phyloP scores from a whole-genome alignment of 208 protist genomes.

The Leishmania guyanensis region DNA sequence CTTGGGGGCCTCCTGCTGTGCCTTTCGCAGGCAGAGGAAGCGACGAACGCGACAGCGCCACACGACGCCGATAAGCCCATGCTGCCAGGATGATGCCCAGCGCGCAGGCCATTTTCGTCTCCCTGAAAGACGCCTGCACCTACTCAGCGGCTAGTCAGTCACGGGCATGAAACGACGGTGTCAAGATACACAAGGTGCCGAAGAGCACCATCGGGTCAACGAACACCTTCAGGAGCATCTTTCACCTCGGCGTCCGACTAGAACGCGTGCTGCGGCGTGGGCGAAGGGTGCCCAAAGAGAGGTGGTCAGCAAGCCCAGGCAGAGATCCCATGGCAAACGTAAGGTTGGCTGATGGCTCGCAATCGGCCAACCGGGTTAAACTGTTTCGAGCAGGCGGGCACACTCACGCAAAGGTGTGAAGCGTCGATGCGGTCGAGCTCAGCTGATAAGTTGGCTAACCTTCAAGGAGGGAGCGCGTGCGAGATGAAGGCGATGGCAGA shows the following conservation, averaged over 20 bases:
- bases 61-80: constrained; percentile 32
- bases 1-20: constrained; percentile 18
- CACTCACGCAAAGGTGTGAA: background rate
- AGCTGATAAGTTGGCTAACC: background rate
- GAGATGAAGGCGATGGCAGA: background rate
- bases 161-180: constrained; percentile 40
- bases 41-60: constrained; percentile 29
- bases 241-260: background rate
- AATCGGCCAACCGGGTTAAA: no score
- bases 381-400: background rate
- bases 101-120: constrained; percentile 46
- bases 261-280: no score
- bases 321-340: no score
- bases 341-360: no score
- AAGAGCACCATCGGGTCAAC: constrained; percentile 75
- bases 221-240: constrained; percentile 49
- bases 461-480: no score
- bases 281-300: no score
- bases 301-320: no score
- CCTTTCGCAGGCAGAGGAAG: constrained; percentile 20
- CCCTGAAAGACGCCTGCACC: constrained; percentile 53
- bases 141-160: constrained; percentile 35
- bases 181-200: constrained; percentile 52
- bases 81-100: constrained; percentile 36
- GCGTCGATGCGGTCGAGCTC: background rate